Conservation (phyloP, 371 early-diverging fungal species). For the Umbelopsis sp. region DNA sequence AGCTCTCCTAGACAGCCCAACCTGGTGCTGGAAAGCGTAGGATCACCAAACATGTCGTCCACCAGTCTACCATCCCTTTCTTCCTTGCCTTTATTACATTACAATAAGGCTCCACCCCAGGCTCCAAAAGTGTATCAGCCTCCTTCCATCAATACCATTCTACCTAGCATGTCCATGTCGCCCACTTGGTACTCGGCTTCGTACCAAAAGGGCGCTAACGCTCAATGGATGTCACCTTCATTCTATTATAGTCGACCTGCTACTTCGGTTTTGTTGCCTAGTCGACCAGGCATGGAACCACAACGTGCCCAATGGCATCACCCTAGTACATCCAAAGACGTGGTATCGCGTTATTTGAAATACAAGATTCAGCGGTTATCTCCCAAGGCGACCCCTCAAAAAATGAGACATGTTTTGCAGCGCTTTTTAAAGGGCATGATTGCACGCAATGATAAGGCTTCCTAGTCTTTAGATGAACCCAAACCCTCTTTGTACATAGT, state of each 20-base stretch:
- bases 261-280: constrained; percentile 42
- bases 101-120: constrained; percentile 11
- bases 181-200: constrained; percentile 57
- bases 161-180: constrained; percentile 51
- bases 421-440: constrained; percentile 52
- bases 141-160: constrained; percentile 43
- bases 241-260: constrained; percentile 53
- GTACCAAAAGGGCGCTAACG: constrained; percentile 46
- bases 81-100: constrained; percentile 3
- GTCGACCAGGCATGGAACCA: constrained; percentile 3
- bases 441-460: constrained; percentile 9
- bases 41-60: neutral
- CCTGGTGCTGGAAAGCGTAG: neutral
- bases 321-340: constrained; percentile 32
- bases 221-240: constrained; percentile 56
- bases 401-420: constrained; percentile 54
- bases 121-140: constrained; percentile 44
- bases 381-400: constrained; percentile 49
- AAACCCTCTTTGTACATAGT: neutral
- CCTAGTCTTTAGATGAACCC: neutral
- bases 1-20: constrained; percentile 5
- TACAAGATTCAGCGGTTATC: constrained; percentile 45
- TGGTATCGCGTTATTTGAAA: constrained; percentile 49
- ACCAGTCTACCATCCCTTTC: neutral
- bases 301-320: constrained; percentile 1